These are phyloP conservation scores for Aspergillus neoniger DNA, from an alignment of 2,329 filamentous ascomycete species.

Conservation along the genomic window DNA sequence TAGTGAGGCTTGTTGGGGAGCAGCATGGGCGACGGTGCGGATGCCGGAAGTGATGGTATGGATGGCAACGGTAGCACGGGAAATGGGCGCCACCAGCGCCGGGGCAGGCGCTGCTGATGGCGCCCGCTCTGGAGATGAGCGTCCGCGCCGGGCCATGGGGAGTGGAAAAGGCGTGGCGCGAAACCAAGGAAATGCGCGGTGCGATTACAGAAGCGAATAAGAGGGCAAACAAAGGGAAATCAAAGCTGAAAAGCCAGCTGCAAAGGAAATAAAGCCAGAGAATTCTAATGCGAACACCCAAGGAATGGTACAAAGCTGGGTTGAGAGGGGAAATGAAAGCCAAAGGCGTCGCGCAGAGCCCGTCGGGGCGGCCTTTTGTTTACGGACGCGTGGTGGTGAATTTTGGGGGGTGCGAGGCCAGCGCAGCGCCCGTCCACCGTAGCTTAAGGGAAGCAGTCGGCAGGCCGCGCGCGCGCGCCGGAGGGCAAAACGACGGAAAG, in stretches of 20 bases:
- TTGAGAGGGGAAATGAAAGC: neutral
- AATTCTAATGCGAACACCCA: neutral
- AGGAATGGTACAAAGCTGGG: neutral
- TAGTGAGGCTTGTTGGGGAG: constrained; percentile 23
- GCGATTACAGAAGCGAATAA: neutral
- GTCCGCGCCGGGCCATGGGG: constrained; percentile 6
- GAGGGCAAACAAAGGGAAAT: neutral
- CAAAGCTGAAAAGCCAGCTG: neutral
- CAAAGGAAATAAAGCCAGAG: neutral
- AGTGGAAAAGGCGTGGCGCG: neutral
- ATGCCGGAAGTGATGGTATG: constrained; percentile 15
- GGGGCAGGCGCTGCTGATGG: constrained; percentile 2
- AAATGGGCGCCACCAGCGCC: constrained; percentile 16
- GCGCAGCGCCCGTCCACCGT: constrained; percentile 7
- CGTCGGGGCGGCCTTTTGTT: constrained; percentile 13
- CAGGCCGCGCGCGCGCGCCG: neutral
- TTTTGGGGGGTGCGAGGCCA: neutral
- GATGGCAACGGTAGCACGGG: constrained; percentile 11
- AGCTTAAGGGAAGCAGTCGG: constrained; percentile 7
- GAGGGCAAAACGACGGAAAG: neutral
- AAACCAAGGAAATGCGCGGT: neutral
- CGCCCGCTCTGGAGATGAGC: constrained; percentile 4
- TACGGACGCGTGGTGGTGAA: constrained; percentile 18
- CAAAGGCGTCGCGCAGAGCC: neutral
- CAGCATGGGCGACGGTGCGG: constrained; percentile 1